phyloP scores from a whole-genome alignment of 192 early-diverging fungal genomes.

The Podila verticillata region DNA sequence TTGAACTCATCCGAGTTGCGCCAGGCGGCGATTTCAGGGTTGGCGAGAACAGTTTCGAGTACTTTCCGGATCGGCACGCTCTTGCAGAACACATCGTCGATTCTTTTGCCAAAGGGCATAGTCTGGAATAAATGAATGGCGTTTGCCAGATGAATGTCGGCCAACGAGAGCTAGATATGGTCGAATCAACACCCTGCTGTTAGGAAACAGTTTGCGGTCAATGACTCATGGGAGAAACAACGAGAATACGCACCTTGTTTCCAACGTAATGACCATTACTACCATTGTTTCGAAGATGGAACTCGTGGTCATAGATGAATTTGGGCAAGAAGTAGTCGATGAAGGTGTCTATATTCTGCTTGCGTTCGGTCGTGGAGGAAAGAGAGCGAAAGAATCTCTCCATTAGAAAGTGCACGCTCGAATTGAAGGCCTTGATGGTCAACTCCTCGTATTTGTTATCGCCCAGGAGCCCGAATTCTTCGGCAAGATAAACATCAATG shows the following conservation, averaged over 20 bases:
- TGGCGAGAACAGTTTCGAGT: neutral
- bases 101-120: neutral
- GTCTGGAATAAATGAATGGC: neutral
- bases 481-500: slow-evolving; percentile 19
- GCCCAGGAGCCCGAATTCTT: slow-evolving; percentile 26
- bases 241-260: slow-evolving; percentile 8
- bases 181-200: neutral
- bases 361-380: slow-evolving; percentile 1
- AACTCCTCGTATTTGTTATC: slow-evolving; percentile 25
- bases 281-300: slow-evolving; percentile 19
- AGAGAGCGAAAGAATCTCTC: neutral
- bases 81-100: neutral
- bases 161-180: neutral
- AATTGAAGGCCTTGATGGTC: slow-evolving; percentile 13
- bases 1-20: neutral
- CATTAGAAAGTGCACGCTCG: neutral
- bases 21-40: neutral
- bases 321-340: neutral
- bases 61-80: neutral
- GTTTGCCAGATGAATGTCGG: neutral
- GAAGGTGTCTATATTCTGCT: neutral
- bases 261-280: slow-evolving; percentile 26
- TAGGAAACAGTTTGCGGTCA: neutral
- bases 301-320: slow-evolving; percentile 13
- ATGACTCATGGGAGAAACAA: neutral